Base-by-base conservation (phyloP, 2,329 filamentous ascomycete genomes). In the Aspergillus sp. region DNA sequence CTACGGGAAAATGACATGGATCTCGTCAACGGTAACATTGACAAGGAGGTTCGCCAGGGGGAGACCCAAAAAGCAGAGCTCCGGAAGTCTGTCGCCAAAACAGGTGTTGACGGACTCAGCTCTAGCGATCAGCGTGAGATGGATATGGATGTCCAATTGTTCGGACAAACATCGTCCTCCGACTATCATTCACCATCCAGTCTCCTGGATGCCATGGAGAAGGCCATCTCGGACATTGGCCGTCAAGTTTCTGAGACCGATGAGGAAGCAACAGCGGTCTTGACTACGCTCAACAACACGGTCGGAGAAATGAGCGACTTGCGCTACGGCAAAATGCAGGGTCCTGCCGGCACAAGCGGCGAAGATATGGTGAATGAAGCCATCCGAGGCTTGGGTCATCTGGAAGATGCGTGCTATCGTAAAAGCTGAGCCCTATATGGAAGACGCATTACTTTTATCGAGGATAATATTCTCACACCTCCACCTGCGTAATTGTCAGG, bases 271-370 rank as follows among this genome's bases (percentile, higher is more conserved):
- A 80, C 82, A 0, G 73, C 74, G 1, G 77, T 92, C 3, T 75
- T 90, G 5, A 80, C 83, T 3, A 84, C 86, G 10, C 83, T 95
- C 54, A 83, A 83, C 64, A 82, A 86, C 58, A 88, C 84, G 0
- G 84, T 95, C 15, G 89, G 89, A 32, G 86, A 85, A 51, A 79
- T 96, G 72, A 96, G 91, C 74, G 91, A 96, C 75, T 81, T 96
- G 58, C 87, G 90, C 49, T 94, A 95, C 70, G 92, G 92, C 39
- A 88, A 87, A 58, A 84, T 95, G 60, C 75, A 77, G 41, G 78
- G 77, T 23, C 73, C 78, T 23, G 72, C 75, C 21, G 78, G 75
- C 10, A 82, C 85, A 38, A 89, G 90, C 64, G 65, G 63, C 23
- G 75, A 82, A 21, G 82, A 86, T 61, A 77, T 93, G 32, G 82